Conservation (phyloP, 768 basidiomycete species). For the Lactarius pseudohatsudake region DNA sequence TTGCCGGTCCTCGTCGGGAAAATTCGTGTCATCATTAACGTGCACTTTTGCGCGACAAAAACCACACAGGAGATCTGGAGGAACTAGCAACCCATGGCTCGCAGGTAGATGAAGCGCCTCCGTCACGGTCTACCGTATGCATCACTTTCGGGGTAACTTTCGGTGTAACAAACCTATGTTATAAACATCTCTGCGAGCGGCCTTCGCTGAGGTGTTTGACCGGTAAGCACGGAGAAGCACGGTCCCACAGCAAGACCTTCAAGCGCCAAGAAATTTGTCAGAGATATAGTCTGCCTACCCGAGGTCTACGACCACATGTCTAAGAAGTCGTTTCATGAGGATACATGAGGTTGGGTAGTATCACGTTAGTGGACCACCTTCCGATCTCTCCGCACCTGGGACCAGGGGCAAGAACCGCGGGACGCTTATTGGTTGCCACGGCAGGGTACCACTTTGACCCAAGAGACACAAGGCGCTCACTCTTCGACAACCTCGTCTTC, state of each 20-base stretch:
- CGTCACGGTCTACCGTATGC: background rate
- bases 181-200: background rate
- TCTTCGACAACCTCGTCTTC: conserved; percentile 68
- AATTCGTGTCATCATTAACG: background rate
- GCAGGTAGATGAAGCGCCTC: background rate
- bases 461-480: conserved; percentile 19
- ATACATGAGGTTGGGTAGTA: conserved; percentile 4
- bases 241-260: background rate
- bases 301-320: background rate
- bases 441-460: background rate
- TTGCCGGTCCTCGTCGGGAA: background rate
- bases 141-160: background rate
- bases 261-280: background rate
- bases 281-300: background rate
- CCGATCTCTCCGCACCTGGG: conserved; percentile 11
- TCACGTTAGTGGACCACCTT: conserved; percentile 1
- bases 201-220: conserved; percentile 4
- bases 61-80: background rate
- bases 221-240: conserved; percentile 11
- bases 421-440: background rate
- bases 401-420: background rate
- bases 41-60: background rate
- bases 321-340: background rate
- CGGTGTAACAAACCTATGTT: background rate
- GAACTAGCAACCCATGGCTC: background rate